Evolutionary conservation across 1,139 yeast species (phyloP), one percentile per base, ranked within the genome.

Genomic region (Trichomonascaceae sp.): DNA sequence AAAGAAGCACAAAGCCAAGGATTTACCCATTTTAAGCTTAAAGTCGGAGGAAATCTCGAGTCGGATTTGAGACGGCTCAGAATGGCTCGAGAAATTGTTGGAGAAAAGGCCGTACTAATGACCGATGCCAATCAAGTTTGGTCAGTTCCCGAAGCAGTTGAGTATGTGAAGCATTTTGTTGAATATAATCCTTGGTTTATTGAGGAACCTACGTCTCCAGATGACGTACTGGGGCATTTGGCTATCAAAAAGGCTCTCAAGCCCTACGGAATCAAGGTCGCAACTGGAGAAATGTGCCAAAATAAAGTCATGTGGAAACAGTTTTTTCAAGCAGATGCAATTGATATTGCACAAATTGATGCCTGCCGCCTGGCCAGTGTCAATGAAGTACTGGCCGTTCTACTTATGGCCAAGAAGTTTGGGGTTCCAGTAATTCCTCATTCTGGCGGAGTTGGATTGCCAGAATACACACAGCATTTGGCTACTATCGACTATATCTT

Each of bases 231-330:
- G 22, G 76, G 76, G 24, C 76, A 72, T 57, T 62, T 67, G 50
- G 67, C 72, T 4, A 68, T 72, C 53, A 62, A 70, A 50, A 65
- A 70, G 41, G 76, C 74, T 12, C 64, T 73, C 24, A 64, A 66
- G 55, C 70, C 69, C 10, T 63, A 67, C 51, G 74, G 73, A 0
- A 70, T 72, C 56, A 69, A 70, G 43, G 76, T 73, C 5, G 76
- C 76, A 6, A 73, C 76, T 8, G 76, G 76, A 20, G 76, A 73
- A 60, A 71, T 72, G 74, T 71, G 72, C 57, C 74, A 73, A 57
- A 72, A 71, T 63, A 60, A 75, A 53, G 70, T 72, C 32, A 68
- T 72, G 53, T 72, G 73, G 66, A 72, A 72, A 61, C 76, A 72
- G 54, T 61, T 71, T 51, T 60, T 72, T 43, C 68, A 69, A 48